phyloP scores from a whole-genome alignment of 306 rosid genomes.

The Myrica gale region DNA sequence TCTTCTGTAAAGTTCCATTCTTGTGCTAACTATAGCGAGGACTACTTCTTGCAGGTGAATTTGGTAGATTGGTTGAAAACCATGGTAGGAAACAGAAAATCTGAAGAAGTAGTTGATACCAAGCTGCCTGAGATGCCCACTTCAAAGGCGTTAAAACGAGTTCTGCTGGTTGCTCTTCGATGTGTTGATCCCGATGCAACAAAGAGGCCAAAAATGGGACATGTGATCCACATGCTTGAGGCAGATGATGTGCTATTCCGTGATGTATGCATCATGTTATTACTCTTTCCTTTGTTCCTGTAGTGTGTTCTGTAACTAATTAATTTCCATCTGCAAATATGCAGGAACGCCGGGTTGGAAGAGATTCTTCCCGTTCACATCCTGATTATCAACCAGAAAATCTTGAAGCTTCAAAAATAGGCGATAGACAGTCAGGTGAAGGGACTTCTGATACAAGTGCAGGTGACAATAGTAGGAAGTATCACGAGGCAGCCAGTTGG shows the following conservation, averaged over 20 bases:
- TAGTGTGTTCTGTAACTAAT: slow-evolving; percentile 14
- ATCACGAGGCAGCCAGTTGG: slow-evolving; percentile 52
- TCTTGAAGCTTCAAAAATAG: slow-evolving; percentile 37
- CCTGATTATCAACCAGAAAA: slow-evolving; percentile 44
- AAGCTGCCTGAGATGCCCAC: slow-evolving; percentile 83
- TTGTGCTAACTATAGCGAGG: slow-evolving; percentile 20
- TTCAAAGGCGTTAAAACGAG: slow-evolving; percentile 84
- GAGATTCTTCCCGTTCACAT: slow-evolving; percentile 49
- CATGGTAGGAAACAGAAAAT: slow-evolving; percentile 79
- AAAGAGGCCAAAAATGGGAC: slow-evolving; percentile 97
- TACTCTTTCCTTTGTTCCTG: not conserved
- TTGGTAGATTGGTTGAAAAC: slow-evolving; percentile 88
- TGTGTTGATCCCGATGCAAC: slow-evolving; percentile 96
- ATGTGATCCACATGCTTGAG: slow-evolving; percentile 96
- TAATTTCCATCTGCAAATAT: slow-evolving; percentile 10
- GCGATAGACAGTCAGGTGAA: slow-evolving; percentile 43
- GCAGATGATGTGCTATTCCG: slow-evolving; percentile 77
- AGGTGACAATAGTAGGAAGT: slow-evolving; percentile 47
- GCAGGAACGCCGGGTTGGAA: slow-evolving; percentile 59
- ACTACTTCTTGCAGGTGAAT: slow-evolving; percentile 58
- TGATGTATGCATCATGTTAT: slow-evolving; percentile 49
- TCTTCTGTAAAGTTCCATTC: not conserved
- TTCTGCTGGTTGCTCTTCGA: slow-evolving; percentile 82
- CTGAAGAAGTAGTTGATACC: slow-evolving; percentile 88
- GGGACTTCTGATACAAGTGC: slow-evolving; percentile 59